Evolutionary conservation across 805 yeast genomes (phyloP).

Genomic region (Monosporozyma yasuniensis): DNA sequence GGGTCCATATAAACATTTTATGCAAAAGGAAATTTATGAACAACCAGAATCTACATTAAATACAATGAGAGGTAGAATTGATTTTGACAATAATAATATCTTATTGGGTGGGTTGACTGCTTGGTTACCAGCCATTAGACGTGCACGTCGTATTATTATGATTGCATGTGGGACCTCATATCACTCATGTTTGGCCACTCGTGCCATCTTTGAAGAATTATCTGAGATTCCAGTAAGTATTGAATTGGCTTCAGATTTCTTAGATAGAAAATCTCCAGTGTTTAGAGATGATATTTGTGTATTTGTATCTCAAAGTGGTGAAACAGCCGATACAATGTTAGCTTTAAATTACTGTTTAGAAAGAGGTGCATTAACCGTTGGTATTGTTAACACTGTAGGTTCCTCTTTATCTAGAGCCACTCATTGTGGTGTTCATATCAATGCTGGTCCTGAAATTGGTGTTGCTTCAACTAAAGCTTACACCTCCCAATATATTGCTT

Average conservation of each 20-base stretch:
- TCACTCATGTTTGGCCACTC: conserved; percentile 95
- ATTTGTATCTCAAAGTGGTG: conserved; percentile 98
- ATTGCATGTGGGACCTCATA: conserved; percentile 99
- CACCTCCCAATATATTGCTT: conserved; percentile 94
- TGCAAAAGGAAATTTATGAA: conserved; percentile 98
- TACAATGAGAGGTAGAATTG: conserved; percentile 99
- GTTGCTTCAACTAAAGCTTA: conserved; percentile 99
- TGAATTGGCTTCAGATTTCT: conserved; percentile 88
- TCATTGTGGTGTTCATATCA: conserved; percentile 98
- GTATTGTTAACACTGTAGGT: conserved; percentile 96
- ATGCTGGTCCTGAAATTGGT: conserved; percentile 99
- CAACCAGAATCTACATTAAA: conserved; percentile 97
- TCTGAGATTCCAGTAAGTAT: conserved; percentile 91
- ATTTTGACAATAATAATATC: conserved; percentile 69
- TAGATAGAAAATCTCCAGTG: conserved; percentile 93
- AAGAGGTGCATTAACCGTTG: conserved; percentile 94
- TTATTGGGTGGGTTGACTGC: conserved; percentile 85
- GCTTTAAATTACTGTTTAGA: conserved; percentile 93
- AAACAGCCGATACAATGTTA: conserved; percentile 94
- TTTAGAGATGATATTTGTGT: conserved; percentile 97
- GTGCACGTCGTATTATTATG: conserved; percentile 93
- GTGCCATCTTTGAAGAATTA: conserved; percentile 92
- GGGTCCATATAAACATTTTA: conserved; percentile 91
- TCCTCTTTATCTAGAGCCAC: conserved; percentile 94
- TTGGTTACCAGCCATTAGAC: conserved; percentile 78